Base-by-base conservation (phyloP, 2,329 filamentous ascomycete species). In the Colletotrichum aenigma region DNA sequence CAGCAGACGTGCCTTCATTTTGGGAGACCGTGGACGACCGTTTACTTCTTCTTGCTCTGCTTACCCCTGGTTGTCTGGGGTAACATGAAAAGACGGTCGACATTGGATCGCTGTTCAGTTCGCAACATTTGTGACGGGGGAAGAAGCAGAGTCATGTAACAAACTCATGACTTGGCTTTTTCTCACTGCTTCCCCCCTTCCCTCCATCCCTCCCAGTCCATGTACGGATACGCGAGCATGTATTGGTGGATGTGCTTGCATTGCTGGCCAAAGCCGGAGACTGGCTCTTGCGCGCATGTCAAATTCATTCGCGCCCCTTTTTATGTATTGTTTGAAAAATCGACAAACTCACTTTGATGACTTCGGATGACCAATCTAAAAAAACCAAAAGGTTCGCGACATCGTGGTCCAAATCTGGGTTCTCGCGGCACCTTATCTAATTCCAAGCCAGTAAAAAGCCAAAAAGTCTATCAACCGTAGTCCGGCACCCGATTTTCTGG, bases 1-100 rank as follows among this genome's bases (percentile, higher is more conserved):
- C 32, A 13, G 38, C 38, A 28, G 26, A n/a, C 26, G 26, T 52
- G 30, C 69, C 69, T 61, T 74, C 66, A 66, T 71, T 66, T 61
- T 62, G 52, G 15, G 7, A 43, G 9, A 18, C 52, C n/a, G 52
- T 38, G 7, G 28, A 21, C 28, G 16, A 26, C 48, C 21, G 21
- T 68, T 52, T 32, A 55, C 4, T 52, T 18, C 13, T 36, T n/a
- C 24, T 7, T 43, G 6, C 21, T 48, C 6, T 32, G n/a, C n/a
- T 32, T 34, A 12, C 34, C 38, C 38, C 55, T 26, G 48, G 61
- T 70, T 69, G 36, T 68, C 64, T 60, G 74, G 34, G 70, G 70
- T 65, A 69, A 75, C 58, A 69, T 65, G 68, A 55, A 71, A 62
- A 52, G 52, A 68, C 61, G 26, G 71, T 74, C 71, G 70, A 65